These are phyloP conservation scores for Anisodus tanguticus DNA, from an alignment of 257 asterid genomes.

Conservation along the genomic window DNA sequence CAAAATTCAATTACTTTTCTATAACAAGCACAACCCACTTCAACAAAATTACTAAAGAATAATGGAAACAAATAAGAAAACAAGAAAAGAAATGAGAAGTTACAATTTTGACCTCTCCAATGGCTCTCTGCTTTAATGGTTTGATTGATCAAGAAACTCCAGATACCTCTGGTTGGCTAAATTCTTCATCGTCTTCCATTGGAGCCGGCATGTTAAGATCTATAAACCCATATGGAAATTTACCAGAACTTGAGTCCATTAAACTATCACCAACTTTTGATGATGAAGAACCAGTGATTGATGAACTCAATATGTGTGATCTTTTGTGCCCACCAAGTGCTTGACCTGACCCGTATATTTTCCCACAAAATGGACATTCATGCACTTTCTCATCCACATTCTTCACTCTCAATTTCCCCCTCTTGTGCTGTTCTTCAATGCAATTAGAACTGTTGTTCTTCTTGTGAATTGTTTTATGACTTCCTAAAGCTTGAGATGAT, in stretches of 20 bases:
- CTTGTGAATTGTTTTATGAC: conserved; percentile 46
- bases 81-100: conserved; percentile 14
- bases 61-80: not conserved
- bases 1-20: conserved; percentile 5
- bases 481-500: conserved; percentile 57
- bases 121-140: not conserved
- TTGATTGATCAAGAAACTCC: conserved; percentile 27
- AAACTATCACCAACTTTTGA: conserved; percentile 28
- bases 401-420: not conserved
- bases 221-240: conserved; percentile 37
- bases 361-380: conserved; percentile 61
- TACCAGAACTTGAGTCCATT: conserved; percentile 32
- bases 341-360: conserved; percentile 59
- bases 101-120: conserved; percentile 24
- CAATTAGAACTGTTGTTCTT: not conserved
- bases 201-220: conserved; percentile 62
- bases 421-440: not conserved
- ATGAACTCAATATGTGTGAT: conserved; percentile 42
- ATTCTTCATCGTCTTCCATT: conserved; percentile 44
- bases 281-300: conserved; percentile 26
- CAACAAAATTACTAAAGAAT: too few species aligned
- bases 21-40: conserved; percentile 10
- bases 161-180: conserved; percentile 29
- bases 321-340: conserved; percentile 78
- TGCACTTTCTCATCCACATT: conserved; percentile 37